Conservation (phyloP, 1,139 yeast species). For the Scheffersomyces illinoinensis region DNA sequence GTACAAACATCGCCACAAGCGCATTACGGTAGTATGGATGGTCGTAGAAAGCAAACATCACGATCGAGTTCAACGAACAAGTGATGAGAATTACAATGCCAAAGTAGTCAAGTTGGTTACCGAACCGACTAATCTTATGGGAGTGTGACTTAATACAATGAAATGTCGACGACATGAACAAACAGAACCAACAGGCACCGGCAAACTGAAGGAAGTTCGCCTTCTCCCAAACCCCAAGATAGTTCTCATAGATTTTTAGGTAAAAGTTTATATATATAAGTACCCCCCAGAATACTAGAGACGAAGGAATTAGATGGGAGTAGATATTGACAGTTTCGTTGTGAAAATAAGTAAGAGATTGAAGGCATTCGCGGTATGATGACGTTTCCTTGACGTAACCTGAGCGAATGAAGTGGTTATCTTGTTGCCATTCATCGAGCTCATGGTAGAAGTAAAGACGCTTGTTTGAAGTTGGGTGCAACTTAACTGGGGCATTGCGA, state of each 20-base stretch:
- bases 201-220: slow-evolving; percentile 42
- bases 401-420: slow-evolving; percentile 71
- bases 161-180: slow-evolving; percentile 72
- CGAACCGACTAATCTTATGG: slow-evolving; percentile 54
- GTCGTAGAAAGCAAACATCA: slow-evolving; percentile 68
- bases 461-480: neutral
- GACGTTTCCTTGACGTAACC: slow-evolving; percentile 78
- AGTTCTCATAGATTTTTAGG: slow-evolving; percentile 44
- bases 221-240: slow-evolving; percentile 43
- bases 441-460: slow-evolving; percentile 34
- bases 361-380: slow-evolving; percentile 51
- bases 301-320: slow-evolving; percentile 74
- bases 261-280: slow-evolving; percentile 23
- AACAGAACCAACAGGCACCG: slow-evolving; percentile 50
- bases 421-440: slow-evolving; percentile 82
- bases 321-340: slow-evolving; percentile 85
- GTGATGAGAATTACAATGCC: slow-evolving; percentile 81
- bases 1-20: slow-evolving; percentile 51
- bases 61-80: slow-evolving; percentile 70
- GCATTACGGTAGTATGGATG: slow-evolving; percentile 34
- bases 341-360: slow-evolving; percentile 68
- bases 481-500: neutral
- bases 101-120: slow-evolving; percentile 82
- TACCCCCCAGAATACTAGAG: slow-evolving; percentile 32
- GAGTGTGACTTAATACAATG: slow-evolving; percentile 83